A percentile compares a stretch with the other conserved stretches of the same genome.
These are phyloP conservation scores for Calonectria ilicicola DNA, from an alignment of 2,329 filamentous ascomycete species.

Conservation along the genomic window DNA sequence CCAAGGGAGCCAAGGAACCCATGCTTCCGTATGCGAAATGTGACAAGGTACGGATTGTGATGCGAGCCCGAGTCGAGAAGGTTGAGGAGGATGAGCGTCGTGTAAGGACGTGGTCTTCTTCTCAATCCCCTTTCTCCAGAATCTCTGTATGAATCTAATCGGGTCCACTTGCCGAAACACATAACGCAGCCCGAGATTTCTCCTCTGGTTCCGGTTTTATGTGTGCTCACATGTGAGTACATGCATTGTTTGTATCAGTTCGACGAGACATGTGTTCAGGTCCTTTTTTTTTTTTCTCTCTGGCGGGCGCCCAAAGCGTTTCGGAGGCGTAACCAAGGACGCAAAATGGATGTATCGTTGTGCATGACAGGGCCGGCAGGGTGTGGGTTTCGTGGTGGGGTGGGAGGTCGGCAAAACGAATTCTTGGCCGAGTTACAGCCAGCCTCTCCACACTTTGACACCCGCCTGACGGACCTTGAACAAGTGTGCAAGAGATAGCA, in stretches of 20 bases:
- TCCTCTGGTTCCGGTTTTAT: constrained; percentile 19
- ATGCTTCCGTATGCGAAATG: neutral
- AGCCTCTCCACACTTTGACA: constrained; percentile 1
- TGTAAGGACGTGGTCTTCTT: neutral
- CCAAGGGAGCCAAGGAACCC: neutral
- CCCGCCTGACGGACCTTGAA: neutral
- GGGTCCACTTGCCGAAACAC: constrained; percentile 12
- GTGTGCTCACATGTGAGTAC: constrained; percentile 5
- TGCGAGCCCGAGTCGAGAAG: neutral
- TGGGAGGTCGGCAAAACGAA: constrained; percentile 13
- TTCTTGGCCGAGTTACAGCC: constrained; percentile 5
- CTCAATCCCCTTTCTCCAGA: neutral
- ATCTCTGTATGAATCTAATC: constrained; percentile 1
- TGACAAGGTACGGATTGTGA: constrained; percentile 2
- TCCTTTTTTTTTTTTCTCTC: neutral
- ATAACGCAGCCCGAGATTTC: neutral
- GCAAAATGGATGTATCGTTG: neutral
- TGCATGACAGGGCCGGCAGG: constrained; percentile 10
- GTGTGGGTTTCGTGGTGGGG: neutral
- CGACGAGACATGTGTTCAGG: neutral
- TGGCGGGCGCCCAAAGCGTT: neutral
- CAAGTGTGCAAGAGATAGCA: neutral
- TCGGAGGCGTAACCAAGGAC: neutral
- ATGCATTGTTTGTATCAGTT: neutral
- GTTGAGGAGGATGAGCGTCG: neutral